Conservation (phyloP, 208 protist genomes). For the Trichomonas tenax region DNA sequence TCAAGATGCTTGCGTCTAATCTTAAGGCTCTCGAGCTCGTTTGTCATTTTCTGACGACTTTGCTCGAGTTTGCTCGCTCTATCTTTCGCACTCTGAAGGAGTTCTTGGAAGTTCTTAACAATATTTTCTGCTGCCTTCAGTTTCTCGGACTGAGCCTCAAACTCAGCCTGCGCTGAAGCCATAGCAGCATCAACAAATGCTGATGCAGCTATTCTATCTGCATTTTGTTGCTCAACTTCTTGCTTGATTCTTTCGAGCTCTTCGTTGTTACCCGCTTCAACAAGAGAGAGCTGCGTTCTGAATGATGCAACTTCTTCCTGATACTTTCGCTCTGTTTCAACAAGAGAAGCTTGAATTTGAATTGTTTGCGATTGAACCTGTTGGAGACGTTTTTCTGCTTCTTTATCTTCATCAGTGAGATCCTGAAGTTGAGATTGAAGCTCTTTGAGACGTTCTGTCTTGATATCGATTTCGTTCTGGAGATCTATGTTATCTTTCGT, state of each 20-base stretch:
- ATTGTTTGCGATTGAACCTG: not conserved
- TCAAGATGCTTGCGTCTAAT: not conserved
- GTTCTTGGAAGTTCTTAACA: not conserved
- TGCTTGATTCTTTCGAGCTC: not conserved
- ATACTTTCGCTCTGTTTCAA: not conserved
- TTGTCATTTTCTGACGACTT: not conserved
- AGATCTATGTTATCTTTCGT: not conserved
- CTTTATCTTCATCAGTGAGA: not conserved
- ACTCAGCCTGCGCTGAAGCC: not conserved
- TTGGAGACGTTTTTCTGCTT: not conserved
- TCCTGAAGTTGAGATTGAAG: not conserved
- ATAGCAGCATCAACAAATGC: not conserved
- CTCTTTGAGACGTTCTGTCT: not conserved
- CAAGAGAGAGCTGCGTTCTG: not conserved
- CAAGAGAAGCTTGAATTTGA: not conserved
- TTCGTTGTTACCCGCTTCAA: not conserved
- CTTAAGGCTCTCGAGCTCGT: not conserved
- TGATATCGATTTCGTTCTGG: not conserved
- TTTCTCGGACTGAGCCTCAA: not conserved
- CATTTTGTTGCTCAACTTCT: not conserved
- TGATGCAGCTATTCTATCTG: not conserved
- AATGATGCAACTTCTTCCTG: slow-evolving; percentile 1
- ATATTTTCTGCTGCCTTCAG: not conserved
- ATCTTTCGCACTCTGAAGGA: not conserved
- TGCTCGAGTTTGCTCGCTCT: not conserved